A percentile compares a stretch with the other conserved stretches of the same genome.
Evolutionary conservation across 768 basidiomycete species (phyloP).

Genomic region (Butyriboletus loyo): DNA sequence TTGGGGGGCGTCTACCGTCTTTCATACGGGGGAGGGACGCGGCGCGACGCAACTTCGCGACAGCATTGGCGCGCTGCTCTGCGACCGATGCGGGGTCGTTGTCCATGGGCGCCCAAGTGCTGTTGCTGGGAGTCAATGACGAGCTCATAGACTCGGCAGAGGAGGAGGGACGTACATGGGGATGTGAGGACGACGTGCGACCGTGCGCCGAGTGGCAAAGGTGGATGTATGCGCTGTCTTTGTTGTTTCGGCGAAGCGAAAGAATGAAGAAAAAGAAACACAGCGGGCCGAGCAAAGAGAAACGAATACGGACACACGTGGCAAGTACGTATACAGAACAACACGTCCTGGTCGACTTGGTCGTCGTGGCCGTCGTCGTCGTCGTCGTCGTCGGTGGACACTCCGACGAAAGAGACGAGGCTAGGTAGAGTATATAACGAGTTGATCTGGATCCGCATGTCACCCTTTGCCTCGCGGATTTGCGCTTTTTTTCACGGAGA

Average conservation of each 20-base stretch:
- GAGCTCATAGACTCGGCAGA: neutral
- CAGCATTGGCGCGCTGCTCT: slow-evolving; percentile 83
- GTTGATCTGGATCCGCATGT: slow-evolving; percentile 25
- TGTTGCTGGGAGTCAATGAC: neutral
- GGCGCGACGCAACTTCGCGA: slow-evolving; percentile 88
- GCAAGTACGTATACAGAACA: neutral
- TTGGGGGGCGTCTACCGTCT: slow-evolving; percentile 82
- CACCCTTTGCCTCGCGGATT: slow-evolving; percentile 26
- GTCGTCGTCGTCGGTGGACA: slow-evolving; percentile 1
- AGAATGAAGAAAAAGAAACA: neutral
- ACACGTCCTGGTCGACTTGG: neutral
- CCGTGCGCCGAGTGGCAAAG: slow-evolving; percentile 1
- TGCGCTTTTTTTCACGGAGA: slow-evolving; percentile 10
- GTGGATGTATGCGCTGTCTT: slow-evolving; percentile 14
- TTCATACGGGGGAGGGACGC: slow-evolving; percentile 91
- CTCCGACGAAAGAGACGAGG: neutral
- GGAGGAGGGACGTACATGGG: slow-evolving; percentile 2
- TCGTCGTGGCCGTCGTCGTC: too few relatives aligned
- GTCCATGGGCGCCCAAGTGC: slow-evolving; percentile 26
- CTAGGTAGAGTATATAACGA: slow-evolving; percentile 11
- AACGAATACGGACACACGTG: slow-evolving; percentile 18
- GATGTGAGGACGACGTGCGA: neutral
- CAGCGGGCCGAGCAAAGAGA: slow-evolving; percentile 6
- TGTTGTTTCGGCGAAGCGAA: neutral
- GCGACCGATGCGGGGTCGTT: slow-evolving; percentile 45